Percentiles rank a stretch among this genome's conserved stretches.
phyloP scores from a whole-genome alignment of 176 grass and related monocot genomes.

The Elaeis guineensis region DNA sequence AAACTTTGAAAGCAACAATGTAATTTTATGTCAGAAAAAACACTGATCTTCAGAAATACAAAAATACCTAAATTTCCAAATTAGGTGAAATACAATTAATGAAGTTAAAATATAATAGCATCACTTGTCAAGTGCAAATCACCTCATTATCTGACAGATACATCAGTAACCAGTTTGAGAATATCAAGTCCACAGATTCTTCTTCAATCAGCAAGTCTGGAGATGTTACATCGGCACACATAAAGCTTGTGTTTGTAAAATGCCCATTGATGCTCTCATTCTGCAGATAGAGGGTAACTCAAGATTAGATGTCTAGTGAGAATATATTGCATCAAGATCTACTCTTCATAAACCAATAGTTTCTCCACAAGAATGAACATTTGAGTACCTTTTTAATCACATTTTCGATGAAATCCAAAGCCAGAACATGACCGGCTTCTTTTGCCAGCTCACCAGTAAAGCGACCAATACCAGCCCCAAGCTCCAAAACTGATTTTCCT shows the following conservation, averaged over 20 bases:
- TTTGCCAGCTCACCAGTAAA: constrained; percentile 89
- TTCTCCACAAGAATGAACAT: background rate
- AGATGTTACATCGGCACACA: constrained; percentile 90
- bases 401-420: constrained; percentile 94
- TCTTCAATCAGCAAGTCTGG: constrained; percentile 52
- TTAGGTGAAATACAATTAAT: too few relatives aligned
- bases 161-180: constrained; percentile 97
- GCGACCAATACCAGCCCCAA: constrained; percentile 86
- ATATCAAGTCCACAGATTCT: constrained; percentile 83
- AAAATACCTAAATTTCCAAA: too few relatives aligned
- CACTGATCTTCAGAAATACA: too few relatives aligned
- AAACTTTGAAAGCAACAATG: too few relatives aligned
- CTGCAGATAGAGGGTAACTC: constrained; percentile 33
- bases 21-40: too few relatives aligned
- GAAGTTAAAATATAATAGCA: too few relatives aligned
- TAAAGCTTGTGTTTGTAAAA: constrained; percentile 65
- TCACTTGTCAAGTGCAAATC: background rate
- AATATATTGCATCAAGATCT: background rate
- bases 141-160: constrained; percentile 97
- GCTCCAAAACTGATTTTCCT: constrained; percentile 77
- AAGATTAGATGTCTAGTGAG: too few relatives aligned
- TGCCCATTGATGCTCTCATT: constrained; percentile 87
- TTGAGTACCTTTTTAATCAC: constrained; percentile 85
- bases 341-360: background rate
- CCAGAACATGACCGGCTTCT: constrained; percentile 77